A percentile compares a stretch with the other conserved stretches of the same genome.
Conservation (phyloP, 2,329 filamentous ascomycete species). For the Alternaria sp. region DNA sequence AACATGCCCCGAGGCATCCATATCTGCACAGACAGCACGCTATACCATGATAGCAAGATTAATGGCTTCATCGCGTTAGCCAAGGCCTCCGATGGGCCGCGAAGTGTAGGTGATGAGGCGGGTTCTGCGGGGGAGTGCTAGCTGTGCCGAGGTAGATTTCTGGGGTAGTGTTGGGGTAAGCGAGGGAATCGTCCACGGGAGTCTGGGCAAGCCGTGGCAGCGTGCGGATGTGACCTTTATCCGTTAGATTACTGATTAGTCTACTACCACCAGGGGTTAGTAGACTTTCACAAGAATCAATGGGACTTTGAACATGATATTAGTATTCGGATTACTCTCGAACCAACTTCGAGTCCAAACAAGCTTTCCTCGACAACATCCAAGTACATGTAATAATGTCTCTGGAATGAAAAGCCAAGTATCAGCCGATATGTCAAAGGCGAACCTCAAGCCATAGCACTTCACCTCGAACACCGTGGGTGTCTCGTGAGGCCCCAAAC, state of each 20-base stretch:
- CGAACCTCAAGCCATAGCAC: not conserved
- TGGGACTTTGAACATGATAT: not conserved
- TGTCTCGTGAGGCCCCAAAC: not conserved
- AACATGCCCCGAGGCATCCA: not conserved
- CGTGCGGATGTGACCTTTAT: not conserved
- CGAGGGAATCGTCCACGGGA: not conserved
- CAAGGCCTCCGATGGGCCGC: not conserved
- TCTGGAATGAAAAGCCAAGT: no score
- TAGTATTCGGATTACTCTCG: not conserved
- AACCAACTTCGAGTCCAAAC: not conserved
- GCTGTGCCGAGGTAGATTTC: conserved; percentile 4
- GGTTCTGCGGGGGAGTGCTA: conserved; percentile 1
- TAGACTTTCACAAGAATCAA: not conserved
- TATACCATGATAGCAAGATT: not conserved
- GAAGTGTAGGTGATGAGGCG: not conserved
- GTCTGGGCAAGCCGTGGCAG: not conserved
- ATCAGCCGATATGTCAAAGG: not conserved
- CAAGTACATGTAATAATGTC: not conserved
- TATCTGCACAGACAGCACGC: not conserved
- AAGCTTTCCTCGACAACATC: not conserved
- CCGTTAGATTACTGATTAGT: not conserved
- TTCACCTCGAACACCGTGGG: not conserved
- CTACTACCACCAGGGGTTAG: not conserved
- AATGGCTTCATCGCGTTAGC: conserved; percentile 1
- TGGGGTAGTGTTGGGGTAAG: not conserved